Conservation (phyloP, 768 basidiomycete genomes). For the Amanita muscaria region DNA sequence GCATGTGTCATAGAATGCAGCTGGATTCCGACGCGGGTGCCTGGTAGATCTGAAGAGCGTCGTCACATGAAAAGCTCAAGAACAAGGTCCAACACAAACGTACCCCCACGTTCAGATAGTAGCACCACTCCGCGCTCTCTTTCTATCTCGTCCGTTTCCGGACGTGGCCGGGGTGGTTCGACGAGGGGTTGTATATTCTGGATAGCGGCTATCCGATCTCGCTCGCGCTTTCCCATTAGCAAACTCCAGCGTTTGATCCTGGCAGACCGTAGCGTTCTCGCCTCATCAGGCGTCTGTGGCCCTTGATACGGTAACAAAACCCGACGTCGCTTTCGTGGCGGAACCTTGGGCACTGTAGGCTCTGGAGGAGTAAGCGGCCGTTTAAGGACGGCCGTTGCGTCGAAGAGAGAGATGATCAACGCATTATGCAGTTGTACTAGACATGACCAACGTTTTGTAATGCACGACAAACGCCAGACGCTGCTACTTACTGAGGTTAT, state of each 20-base stretch:
- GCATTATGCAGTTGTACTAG: slow-evolving; percentile 77
- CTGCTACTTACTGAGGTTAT: slow-evolving; percentile 33
- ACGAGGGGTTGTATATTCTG: slow-evolving; percentile 30
- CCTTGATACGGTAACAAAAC: slow-evolving; percentile 69
- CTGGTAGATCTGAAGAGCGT: slow-evolving; percentile 46
- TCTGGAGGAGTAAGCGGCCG: slow-evolving; percentile 61
- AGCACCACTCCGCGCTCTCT: slow-evolving; percentile 61
- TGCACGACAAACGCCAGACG: background rate
- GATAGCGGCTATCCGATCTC: slow-evolving; percentile 56
- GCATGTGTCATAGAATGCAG: slow-evolving; percentile 67
- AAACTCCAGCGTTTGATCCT: slow-evolving; percentile 71
- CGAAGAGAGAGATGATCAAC: slow-evolving; percentile 74
- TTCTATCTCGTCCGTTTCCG: slow-evolving; percentile 57
- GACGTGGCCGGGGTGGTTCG: slow-evolving; percentile 36
- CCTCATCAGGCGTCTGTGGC: slow-evolving; percentile 41
- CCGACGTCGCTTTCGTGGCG: slow-evolving; percentile 60
- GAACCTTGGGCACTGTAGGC: slow-evolving; percentile 50
- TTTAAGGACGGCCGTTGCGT: slow-evolving; percentile 61
- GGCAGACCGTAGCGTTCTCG: slow-evolving; percentile 47
- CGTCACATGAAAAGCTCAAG: background rate
- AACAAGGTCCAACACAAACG: slow-evolving; percentile 12
- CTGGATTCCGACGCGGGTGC: slow-evolving; percentile 62
- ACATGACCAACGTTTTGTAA: slow-evolving; percentile 6
- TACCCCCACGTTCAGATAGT: slow-evolving; percentile 59
- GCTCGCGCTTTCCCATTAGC: slow-evolving; percentile 62